Evolutionary conservation across 2,329 filamentous ascomycete species (phyloP).

Genomic region (Nothophaeocryptopus gaeumannii): DNA sequence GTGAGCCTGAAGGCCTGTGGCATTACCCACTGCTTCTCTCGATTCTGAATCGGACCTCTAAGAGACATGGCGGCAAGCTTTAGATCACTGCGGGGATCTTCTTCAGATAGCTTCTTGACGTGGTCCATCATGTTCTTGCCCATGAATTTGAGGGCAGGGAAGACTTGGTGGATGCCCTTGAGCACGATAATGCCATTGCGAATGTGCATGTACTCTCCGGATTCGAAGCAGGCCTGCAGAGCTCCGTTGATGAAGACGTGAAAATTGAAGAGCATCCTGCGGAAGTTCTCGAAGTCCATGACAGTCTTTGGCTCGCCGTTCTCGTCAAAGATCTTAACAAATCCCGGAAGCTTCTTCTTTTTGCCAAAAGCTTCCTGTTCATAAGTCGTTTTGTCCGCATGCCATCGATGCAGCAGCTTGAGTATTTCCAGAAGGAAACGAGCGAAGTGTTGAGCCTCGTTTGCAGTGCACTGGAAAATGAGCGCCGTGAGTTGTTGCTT

Average conservation of each 20-base stretch:
- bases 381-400: conserved; percentile 70
- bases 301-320: conserved; percentile 59
- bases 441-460: conserved; percentile 89
- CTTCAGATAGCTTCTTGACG: conserved; percentile 61
- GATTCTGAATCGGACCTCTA: conserved; percentile 65
- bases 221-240: conserved; percentile 75
- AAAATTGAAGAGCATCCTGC: conserved; percentile 83
- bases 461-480: conserved; percentile 84
- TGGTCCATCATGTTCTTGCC: conserved; percentile 65
- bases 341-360: conserved; percentile 68
- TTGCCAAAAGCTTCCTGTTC: conserved; percentile 76
- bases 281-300: conserved; percentile 81
- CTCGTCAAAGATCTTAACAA: conserved; percentile 71
- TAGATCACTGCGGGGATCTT: conserved; percentile 67
- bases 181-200: conserved; percentile 90
- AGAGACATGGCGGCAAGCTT: conserved; percentile 71
- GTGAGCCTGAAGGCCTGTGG: conserved; percentile 64
- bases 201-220: conserved; percentile 94
- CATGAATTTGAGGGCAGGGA: conserved; percentile 88
- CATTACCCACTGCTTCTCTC: conserved; percentile 67
- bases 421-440: conserved; percentile 82
- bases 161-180: conserved; percentile 74
- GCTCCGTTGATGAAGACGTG: conserved; percentile 78
- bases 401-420: conserved; percentile 79
- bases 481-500: conserved; percentile 76